Evolutionary conservation across 306 rosid genomes (phyloP).

Genomic region (Trifolium pratense): DNA sequence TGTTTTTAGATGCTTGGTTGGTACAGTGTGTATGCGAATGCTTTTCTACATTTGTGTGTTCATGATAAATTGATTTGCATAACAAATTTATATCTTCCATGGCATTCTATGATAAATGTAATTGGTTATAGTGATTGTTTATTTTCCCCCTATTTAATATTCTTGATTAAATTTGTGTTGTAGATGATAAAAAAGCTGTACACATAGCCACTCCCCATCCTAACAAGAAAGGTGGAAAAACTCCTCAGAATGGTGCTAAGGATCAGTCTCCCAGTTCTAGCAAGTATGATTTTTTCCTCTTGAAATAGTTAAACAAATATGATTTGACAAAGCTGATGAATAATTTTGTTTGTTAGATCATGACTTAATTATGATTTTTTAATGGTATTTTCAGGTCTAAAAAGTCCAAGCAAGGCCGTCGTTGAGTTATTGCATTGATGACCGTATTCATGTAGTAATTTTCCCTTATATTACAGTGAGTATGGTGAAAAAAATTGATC

Average conservation of each 20-base stretch:
- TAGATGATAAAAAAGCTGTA: slow-evolving; percentile 73
- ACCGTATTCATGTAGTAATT: slow-evolving; percentile 15
- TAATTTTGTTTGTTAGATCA: neutral
- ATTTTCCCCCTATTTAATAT: neutral
- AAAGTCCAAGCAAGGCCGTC: slow-evolving; percentile 64
- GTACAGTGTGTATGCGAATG: no score
- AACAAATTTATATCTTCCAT: no score
- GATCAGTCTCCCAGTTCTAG: slow-evolving; percentile 62
- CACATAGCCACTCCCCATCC: slow-evolving; percentile 83
- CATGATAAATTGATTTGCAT: no score
- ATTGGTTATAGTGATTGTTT: neutral
- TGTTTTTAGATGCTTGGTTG: no score
- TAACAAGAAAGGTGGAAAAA: slow-evolving; percentile 64
- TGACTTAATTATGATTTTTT: neutral
- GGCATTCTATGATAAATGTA: neutral
- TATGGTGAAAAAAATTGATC: slow-evolving; percentile 15
- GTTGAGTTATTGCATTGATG: slow-evolving; percentile 32
- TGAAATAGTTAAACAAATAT: neutral
- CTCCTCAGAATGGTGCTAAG: slow-evolving; percentile 48
- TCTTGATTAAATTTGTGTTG: slow-evolving; percentile 6
- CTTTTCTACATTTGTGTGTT: no score
- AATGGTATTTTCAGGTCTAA: slow-evolving; percentile 44
- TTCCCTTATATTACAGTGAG: slow-evolving; percentile 32
- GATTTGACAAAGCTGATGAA: neutral
- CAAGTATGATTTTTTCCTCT: slow-evolving; percentile 43